A percentile compares a stretch with the other conserved stretches of the same genome.
Evolutionary conservation across 2,329 filamentous ascomycete species (phyloP).

Genomic region (Rutstroemia sp.): DNA sequence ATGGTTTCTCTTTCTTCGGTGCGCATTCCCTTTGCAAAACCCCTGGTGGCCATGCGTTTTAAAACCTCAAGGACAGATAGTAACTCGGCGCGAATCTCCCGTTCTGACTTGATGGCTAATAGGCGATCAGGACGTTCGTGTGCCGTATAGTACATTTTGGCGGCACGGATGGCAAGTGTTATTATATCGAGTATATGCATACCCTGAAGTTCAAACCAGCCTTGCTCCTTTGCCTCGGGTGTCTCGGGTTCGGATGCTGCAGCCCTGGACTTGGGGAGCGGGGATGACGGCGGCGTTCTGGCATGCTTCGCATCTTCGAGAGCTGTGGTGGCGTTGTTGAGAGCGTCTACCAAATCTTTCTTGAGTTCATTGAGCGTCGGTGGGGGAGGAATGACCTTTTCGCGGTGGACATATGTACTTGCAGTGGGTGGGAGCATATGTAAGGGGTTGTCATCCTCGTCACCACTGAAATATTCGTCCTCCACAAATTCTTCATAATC

Average conservation of each 20-base stretch:
- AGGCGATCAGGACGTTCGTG: constrained; percentile 82
- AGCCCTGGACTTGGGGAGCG: constrained; percentile 13
- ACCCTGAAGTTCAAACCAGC: constrained; percentile 82
- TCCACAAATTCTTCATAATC: constrained; percentile 40
- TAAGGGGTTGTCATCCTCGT: constrained; percentile 54
- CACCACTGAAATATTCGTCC: constrained; percentile 40
- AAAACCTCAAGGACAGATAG: constrained; percentile 83
- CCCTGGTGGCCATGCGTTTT: constrained; percentile 82
- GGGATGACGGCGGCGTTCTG: constrained; percentile 19
- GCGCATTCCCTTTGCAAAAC: constrained; percentile 76
- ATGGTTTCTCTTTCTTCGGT: constrained; percentile 72
- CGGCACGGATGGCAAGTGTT: constrained; percentile 90
- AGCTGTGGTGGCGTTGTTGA: constrained; percentile 62
- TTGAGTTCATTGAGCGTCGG: constrained; percentile 78
- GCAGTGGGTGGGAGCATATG: constrained; percentile 93
- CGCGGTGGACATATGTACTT: constrained; percentile 86
- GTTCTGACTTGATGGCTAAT: constrained; percentile 81
- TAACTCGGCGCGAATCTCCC: constrained; percentile 74
- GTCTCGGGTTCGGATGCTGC: constrained; percentile 22
- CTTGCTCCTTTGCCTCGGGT: constrained; percentile 34
- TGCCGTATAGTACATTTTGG: constrained; percentile 92
- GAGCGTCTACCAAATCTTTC: constrained; percentile 55
- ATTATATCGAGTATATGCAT: constrained; percentile 88
- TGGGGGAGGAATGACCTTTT: constrained; percentile 73
- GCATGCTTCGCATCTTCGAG: constrained; percentile 49